phyloP scores from a whole-genome alignment of 2,329 filamentous ascomycete species.

The Trichoderma semiorbis region DNA sequence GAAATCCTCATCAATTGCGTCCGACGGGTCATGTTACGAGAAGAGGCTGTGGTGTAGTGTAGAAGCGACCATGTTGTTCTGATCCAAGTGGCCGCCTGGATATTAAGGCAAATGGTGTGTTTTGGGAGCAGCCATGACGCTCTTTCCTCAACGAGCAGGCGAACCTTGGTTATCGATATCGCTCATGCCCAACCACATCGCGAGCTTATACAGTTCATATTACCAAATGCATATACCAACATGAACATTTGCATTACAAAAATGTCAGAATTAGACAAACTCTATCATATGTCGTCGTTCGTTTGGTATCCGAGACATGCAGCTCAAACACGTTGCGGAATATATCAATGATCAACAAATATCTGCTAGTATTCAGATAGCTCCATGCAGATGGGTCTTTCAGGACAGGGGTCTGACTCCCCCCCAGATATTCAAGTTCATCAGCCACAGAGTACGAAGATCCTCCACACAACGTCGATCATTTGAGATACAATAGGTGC shows the following conservation, averaged over 20 bases:
- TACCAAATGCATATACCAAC: background rate
- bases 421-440: background rate
- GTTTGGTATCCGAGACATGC: background rate
- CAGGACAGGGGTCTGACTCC: background rate
- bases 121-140: background rate
- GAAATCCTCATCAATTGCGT: background rate
- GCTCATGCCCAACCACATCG: background rate
- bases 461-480: conserved; percentile 10
- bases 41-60: background rate
- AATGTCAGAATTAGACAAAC: background rate
- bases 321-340: background rate
- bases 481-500: background rate
- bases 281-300: background rate
- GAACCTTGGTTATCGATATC: background rate
- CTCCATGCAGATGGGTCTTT: background rate
- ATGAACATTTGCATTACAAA: background rate
- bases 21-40: background rate
- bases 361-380: background rate
- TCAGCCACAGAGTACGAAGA: conserved; percentile 11
- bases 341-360: background rate
- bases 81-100: background rate
- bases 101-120: background rate
- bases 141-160: background rate
- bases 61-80: background rate
- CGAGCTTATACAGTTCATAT: background rate